Base-by-base conservation (phyloP, 148 eudicot genomes). In the Linanthus parryae region DNA sequence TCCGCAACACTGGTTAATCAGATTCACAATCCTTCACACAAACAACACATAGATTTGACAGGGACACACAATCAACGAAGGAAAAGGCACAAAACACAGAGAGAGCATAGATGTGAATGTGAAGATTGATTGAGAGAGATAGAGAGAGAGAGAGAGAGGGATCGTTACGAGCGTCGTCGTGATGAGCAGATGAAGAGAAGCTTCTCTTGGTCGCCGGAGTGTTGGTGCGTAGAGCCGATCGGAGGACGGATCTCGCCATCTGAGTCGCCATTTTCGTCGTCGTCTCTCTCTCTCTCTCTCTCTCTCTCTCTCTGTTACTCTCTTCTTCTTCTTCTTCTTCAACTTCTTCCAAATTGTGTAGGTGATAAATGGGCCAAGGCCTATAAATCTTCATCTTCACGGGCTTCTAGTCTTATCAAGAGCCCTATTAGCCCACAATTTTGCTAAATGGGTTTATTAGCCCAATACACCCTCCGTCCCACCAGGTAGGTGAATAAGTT, bases 161-260 rank as follows among this genome's bases (percentile, higher is more conserved):
- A 41, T 10, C 13, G 8, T 37, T 47, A 59, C 64, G 29, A 29
- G 64, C 55, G 16, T 59, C 64, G 36, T 59, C 56, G 21, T 59
- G 54, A 6, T 17, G 44, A 22, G 40, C 48, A 10, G 48, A 49
- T 13, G 56, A 37, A 17, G 63, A 24, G 40, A 59, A 59, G 27
- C 7, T 59, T 20, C 55, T 37, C 46, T 48, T 38, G n/a, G 54
- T 26, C 25, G 47, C 46, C 20, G 17, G 30, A 21, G 23, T 33
- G 23, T 5, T 7, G 11, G 11, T 14, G 56, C 43, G 43, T 18
- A 52, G 19, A 17, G 42, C 56, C 11, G 42, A 9, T 34, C 56
- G 56, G 23, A 52, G 24, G 3, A 24, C 56, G 35, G 54, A 50
- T 50, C 54, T 50, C 4, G 34, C 24, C 12, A 31, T 16, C 21